Evolutionary conservation across 2,329 filamentous ascomycete genomes (phyloP).

Genomic region (Aureobasidium musti): DNA sequence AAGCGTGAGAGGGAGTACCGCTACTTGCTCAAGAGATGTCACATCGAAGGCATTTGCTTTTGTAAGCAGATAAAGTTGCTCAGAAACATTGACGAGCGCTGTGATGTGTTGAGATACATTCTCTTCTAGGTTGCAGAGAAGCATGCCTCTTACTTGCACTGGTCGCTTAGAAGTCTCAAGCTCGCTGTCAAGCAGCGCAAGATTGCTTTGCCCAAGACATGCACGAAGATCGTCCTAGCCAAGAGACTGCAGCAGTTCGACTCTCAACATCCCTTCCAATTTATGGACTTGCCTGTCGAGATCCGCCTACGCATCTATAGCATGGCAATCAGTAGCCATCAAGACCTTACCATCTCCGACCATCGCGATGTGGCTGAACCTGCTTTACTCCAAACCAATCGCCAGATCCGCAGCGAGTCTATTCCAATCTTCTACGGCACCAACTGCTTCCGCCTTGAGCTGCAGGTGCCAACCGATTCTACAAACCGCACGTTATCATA

Average conservation of each 20-base stretch:
- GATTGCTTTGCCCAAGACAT: not conserved
- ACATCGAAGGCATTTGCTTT: not conserved
- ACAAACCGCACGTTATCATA: not conserved
- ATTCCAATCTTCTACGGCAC: not conserved
- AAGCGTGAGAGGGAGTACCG: not conserved
- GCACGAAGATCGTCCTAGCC: not conserved
- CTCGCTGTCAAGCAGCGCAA: not conserved
- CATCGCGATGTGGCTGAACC: not conserved
- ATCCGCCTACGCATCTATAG: constrained; percentile 7
- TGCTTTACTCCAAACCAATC: not conserved
- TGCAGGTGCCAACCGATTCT: not conserved
- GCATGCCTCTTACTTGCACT: not conserved
- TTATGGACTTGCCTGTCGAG: constrained; percentile 1
- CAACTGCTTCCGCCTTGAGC: not conserved
- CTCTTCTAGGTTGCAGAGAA: not conserved
- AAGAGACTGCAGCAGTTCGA: not conserved
- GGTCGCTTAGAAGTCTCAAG: not conserved
- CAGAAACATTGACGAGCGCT: not conserved
- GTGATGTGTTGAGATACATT: not conserved
- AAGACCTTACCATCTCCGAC: not conserved
- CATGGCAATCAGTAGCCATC: not conserved
- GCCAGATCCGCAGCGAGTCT: not conserved
- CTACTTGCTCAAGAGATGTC: not conserved
- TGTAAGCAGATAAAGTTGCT: not conserved
- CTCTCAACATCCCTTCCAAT: not conserved